These are phyloP conservation scores for Collariella sp. DNA, from an alignment of 495 filamentous ascomycete genomes.

Conservation along the genomic window DNA sequence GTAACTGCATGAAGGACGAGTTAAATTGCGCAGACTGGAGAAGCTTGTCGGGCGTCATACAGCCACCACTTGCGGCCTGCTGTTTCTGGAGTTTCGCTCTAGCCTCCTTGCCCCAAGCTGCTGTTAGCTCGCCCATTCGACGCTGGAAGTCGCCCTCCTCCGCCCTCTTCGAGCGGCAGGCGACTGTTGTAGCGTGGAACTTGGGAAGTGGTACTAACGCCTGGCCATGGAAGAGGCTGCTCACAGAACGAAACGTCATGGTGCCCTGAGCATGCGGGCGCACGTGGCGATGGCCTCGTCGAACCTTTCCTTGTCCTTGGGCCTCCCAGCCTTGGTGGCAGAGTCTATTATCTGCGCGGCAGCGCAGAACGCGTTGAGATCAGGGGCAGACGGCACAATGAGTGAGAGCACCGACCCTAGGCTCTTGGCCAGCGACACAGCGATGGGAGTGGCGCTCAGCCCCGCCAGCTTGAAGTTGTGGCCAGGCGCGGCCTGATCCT, in stretches of 20 bases:
- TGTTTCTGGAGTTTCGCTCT: too few relatives aligned
- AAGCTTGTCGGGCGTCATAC: too few relatives aligned
- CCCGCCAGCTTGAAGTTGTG: too few relatives aligned
- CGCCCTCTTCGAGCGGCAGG: neutral
- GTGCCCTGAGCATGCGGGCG: neutral
- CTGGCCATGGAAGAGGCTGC: neutral
- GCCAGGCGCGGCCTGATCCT: too few relatives aligned
- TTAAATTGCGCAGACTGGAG: too few relatives aligned
- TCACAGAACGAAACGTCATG: neutral
- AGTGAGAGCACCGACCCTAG: neutral
- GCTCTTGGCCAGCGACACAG: too few relatives aligned
- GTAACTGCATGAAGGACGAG: too few relatives aligned
- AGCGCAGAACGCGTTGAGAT: neutral
- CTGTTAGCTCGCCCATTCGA: neutral
- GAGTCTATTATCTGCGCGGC: neutral
- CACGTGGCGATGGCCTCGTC: neutral
- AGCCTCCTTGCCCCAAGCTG: neutral
- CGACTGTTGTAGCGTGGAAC: too few relatives aligned
- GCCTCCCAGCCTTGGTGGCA: neutral
- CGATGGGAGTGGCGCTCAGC: too few relatives aligned
- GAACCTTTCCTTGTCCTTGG: too few relatives aligned
- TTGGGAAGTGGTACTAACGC: neutral
- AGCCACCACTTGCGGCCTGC: too few relatives aligned
- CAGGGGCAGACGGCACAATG: neutral
- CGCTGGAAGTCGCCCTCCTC: neutral